Conservation (phyloP, 1,139 yeast species). For the Meyerozyma guilliermondii region DNA sequence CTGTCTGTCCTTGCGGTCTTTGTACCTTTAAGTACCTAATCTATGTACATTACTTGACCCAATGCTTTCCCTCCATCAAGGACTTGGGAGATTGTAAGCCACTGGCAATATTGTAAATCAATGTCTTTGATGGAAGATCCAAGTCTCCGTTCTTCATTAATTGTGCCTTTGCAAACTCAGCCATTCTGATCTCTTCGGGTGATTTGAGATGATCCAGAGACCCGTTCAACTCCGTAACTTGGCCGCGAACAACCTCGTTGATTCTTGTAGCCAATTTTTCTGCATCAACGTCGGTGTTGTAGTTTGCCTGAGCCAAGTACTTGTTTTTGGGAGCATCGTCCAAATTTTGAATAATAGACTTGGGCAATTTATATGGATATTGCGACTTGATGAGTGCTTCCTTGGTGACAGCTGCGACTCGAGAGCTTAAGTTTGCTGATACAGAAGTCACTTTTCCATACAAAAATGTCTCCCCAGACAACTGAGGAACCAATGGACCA, state of each 20-base stretch:
- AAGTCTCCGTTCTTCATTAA: constrained; percentile 31
- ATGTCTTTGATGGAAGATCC: constrained; percentile 22
- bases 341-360: constrained; percentile 23
- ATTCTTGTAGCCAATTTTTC: constrained; percentile 22
- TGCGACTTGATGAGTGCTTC: constrained; percentile 34
- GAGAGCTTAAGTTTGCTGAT: constrained; percentile 26
- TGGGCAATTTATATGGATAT: constrained; percentile 42
- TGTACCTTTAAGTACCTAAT: neutral
- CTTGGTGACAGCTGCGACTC: constrained; percentile 41
- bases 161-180: constrained; percentile 16
- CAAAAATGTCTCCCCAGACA: constrained; percentile 29
- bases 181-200: constrained; percentile 9
- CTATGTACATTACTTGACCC: constrained; percentile 9
- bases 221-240: constrained; percentile 13
- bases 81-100: constrained; percentile 10
- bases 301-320: constrained; percentile 32
- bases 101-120: constrained; percentile 9
- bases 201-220: constrained; percentile 3
- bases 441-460: constrained; percentile 36
- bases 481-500: constrained; percentile 17
- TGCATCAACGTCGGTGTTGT: constrained; percentile 22
- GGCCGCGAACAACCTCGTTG: constrained; percentile 33
- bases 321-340: constrained; percentile 22
- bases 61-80: constrained; percentile 11
- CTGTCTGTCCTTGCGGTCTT: neutral